Evolutionary conservation across 345 rosid species (phyloP).

Genomic region (Odontarrhena argentea): DNA sequence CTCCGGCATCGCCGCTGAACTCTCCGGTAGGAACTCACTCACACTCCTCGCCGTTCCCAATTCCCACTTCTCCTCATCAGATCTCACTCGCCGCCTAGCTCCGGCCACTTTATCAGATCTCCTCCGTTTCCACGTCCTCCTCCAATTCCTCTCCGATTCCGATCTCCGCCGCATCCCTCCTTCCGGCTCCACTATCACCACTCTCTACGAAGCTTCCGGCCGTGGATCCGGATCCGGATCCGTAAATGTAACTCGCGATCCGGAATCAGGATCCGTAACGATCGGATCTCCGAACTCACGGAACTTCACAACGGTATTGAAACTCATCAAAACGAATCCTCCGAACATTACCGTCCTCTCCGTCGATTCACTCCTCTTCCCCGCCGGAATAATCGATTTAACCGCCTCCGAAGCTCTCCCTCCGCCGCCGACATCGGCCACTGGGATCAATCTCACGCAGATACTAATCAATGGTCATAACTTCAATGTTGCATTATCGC

Average conservation of each 20-base stretch:
- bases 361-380: constrained; percentile 63
- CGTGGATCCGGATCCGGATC: constrained; percentile 60
- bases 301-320: constrained; percentile 62
- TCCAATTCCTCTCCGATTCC: constrained; percentile 66
- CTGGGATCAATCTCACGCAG: constrained; percentile 71
- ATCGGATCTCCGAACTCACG: constrained; percentile 53
- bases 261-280: constrained; percentile 48
- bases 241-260: constrained; percentile 72
- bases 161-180: constrained; percentile 69
- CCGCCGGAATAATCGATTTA: constrained; percentile 66
- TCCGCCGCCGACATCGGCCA: constrained; percentile 36
- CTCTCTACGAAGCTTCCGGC: constrained; percentile 41
- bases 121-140: constrained; percentile 82
- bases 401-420: constrained; percentile 75
- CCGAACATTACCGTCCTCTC: constrained; percentile 72
- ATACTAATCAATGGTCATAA: constrained; percentile 77
- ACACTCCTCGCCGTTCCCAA: constrained; percentile 87
- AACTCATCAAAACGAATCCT: constrained; percentile 57
- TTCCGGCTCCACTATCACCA: constrained; percentile 36
- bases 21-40: constrained; percentile 63
- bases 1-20: constrained; percentile 57
- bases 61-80: constrained; percentile 54
- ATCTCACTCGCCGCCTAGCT: constrained; percentile 70
- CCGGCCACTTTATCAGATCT: constrained; percentile 73
- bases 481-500: constrained; percentile 80